Evolutionary conservation across 371 early-diverging fungal species (phyloP), one percentile per base, ranked within the genome.

Genomic region (Saksenaea oblongispora): DNA sequence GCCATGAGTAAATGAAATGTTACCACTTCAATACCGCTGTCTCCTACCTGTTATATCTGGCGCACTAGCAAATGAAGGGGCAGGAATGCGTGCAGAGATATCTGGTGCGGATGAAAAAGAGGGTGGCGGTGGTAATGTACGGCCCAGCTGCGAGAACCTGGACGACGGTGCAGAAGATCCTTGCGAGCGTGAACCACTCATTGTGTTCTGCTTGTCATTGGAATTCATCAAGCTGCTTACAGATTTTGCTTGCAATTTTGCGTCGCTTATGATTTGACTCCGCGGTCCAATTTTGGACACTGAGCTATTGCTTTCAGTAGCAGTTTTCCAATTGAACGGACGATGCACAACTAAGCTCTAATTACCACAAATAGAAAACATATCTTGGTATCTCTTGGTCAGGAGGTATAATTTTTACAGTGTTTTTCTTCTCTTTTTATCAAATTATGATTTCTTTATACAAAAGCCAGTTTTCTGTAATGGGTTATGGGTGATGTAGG

Each of bases 1-100:
- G n/a, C 17, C 28, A n/a, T 28, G 31, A 15, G 47, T 53, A 41
- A 14, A 44, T 54, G 42, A 41, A 60, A 53, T 36, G 39, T 47
- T 22, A 13, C 44, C 35, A 37, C 14, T 7, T 22, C n/a, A 2
- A 5, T 34, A 7, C 26, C 13, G 26, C 22, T 15, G 34, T 13
- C 11, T 22, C 11, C 31, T 62, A 61, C 44, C 55, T 56, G 65
- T 59, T 18, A 78, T 53, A 34, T 78, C 71, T 11, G 78, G 78
- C 17, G 78, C 78, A 36, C 75, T 74, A 1, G 75, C 68, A 42
- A 74, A 78, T 1, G 74, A 65, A 18, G 78, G 77, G 17, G 56
- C 44, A 24, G 61, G 51, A 42, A 57, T 60, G 8, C 34, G 36
- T 5, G 59, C 18, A 14, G 42, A 54, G 9, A 70, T 37, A 31